Percentiles rank a stretch among this genome's conserved stretches.
Evolutionary conservation across 768 basidiomycete species (phyloP).

Genomic region (Daedalea quercina): DNA sequence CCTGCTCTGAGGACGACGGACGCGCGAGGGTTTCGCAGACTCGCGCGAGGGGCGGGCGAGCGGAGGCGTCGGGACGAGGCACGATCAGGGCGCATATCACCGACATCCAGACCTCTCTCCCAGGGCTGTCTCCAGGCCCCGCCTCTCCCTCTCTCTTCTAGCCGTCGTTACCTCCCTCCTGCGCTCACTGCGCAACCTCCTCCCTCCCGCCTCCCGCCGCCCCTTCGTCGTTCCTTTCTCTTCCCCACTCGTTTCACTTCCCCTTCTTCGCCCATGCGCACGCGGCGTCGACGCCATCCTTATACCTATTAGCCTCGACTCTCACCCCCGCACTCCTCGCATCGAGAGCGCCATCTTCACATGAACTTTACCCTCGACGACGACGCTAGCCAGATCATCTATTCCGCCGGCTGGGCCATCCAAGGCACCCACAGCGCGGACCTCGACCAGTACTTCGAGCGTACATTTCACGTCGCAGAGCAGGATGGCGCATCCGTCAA

Average conservation of each 20-base stretch:
- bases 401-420: slow-evolving; percentile 18
- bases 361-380: slow-evolving; percentile 27
- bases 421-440: slow-evolving; percentile 18
- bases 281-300: background rate
- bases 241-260: background rate
- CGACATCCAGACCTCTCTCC: background rate
- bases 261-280: background rate
- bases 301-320: background rate
- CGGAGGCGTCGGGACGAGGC: background rate
- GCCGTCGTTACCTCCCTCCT: background rate
- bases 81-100: background rate
- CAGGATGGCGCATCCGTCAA: slow-evolving; percentile 17
- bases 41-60: background rate
- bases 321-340: background rate
- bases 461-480: slow-evolving; percentile 22
- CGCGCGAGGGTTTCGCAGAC: background rate
- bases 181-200: background rate
- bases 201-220: background rate
- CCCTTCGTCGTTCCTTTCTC: background rate
- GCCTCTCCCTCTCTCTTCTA: too few relatives aligned
- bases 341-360: background rate
- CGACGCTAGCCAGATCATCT: slow-evolving; percentile 16
- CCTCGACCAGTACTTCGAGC: slow-evolving; percentile 16
- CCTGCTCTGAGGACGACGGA: background rate
- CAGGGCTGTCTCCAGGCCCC: too few relatives aligned